Base-by-base conservation (phyloP, 2,329 filamentous ascomycete genomes). In the Clonostachys rhizophaga region DNA sequence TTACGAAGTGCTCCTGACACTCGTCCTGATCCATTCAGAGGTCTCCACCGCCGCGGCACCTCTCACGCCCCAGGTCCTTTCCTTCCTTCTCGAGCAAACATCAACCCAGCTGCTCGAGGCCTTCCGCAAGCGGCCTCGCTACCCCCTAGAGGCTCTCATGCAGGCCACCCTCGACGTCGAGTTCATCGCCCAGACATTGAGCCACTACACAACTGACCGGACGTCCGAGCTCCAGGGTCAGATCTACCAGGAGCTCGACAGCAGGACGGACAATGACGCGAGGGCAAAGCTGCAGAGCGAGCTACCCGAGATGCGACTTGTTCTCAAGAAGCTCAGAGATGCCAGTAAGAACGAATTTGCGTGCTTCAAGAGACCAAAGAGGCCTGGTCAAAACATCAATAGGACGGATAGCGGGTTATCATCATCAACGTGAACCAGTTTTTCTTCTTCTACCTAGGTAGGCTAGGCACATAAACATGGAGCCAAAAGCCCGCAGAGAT, bases 151-250 rank as follows among this genome's bases (percentile, higher is more conserved):
- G 6, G 86, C 88, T 7, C 79, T 99, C 44, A 95, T 97, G 85
- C 95, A 99, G 68, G 95, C 95, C 2, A 99, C 94, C 0, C 81
- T 99, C 2, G 94, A 99, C 60, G 91, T 96, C 2, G 94, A 99
- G 67, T 97, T 99, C 61, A 85, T 97, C 48, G 89, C 91, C 1
- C 94, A 99, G 71, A 96, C 92, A 6, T 78, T 99, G 34, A 88
- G 82, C 50, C 86, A 91, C 55, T 99, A 95, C 66, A 94, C 89
- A 0, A 94, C 89, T 0, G 87, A 95, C 48, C 79, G 83, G 44
- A 89, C 91, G 4, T 84, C 83, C 8, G 83, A 91, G 61, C 77
- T 89, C 13, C 94, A 97, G 70, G 87, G 87, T 56, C 83, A 91
- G 63, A 92, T 99, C 43, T 99, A 97, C 66, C 82, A 94, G 54